Percentiles rank a stretch among this genome's conserved stretches.
phyloP scores from a whole-genome alignment of 2,329 filamentous ascomycete genomes.

The Cercospora sp. region DNA sequence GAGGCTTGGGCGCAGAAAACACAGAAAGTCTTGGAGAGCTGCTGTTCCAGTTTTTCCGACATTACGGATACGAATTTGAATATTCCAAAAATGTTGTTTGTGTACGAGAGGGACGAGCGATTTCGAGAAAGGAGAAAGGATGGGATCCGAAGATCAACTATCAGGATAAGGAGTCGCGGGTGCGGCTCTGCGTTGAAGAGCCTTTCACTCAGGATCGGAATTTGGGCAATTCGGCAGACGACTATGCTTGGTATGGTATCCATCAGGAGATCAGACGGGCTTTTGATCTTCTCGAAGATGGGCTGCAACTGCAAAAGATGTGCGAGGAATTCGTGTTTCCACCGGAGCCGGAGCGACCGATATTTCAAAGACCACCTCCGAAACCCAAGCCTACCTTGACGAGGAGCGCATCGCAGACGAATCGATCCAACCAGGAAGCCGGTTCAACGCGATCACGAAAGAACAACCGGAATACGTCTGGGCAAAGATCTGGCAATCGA shows the following conservation, averaged over 20 bases:
- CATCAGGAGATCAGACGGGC: slow-evolving; percentile 87
- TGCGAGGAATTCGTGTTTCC: slow-evolving; percentile 89
- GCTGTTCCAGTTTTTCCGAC: slow-evolving; percentile 93
- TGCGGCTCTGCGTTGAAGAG: slow-evolving; percentile 90
- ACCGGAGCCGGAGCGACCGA: slow-evolving; percentile 64
- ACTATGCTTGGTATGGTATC: slow-evolving; percentile 87
- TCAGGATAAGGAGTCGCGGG: slow-evolving; percentile 53
- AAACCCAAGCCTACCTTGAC: slow-evolving; percentile 58
- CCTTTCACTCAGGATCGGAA: slow-evolving; percentile 90
- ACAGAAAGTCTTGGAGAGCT: slow-evolving; percentile 79
- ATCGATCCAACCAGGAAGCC: slow-evolving; percentile 52
- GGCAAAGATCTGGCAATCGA: slow-evolving; percentile 52
- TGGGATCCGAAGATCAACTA: slow-evolving; percentile 66
- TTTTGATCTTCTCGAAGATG: slow-evolving; percentile 74
- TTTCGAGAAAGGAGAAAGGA: slow-evolving; percentile 81
- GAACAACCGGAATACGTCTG: slow-evolving; percentile 50
- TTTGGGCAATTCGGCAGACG: slow-evolving; percentile 92
- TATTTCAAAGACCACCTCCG: slow-evolving; percentile 57
- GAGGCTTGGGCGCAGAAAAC: slow-evolving; percentile 74
- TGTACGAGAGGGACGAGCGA: slow-evolving; percentile 73
- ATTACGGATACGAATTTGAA: slow-evolving; percentile 90
- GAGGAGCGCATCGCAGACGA: slow-evolving; percentile 48
- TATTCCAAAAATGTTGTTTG: slow-evolving; percentile 84
- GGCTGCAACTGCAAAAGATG: slow-evolving; percentile 74
- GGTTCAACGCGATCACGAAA: slow-evolving; percentile 34